Evolutionary conservation across 805 yeast genomes (phyloP), one percentile per base, ranked within the genome.

Genomic region (Saccharomyces cerevisiae): DNA sequence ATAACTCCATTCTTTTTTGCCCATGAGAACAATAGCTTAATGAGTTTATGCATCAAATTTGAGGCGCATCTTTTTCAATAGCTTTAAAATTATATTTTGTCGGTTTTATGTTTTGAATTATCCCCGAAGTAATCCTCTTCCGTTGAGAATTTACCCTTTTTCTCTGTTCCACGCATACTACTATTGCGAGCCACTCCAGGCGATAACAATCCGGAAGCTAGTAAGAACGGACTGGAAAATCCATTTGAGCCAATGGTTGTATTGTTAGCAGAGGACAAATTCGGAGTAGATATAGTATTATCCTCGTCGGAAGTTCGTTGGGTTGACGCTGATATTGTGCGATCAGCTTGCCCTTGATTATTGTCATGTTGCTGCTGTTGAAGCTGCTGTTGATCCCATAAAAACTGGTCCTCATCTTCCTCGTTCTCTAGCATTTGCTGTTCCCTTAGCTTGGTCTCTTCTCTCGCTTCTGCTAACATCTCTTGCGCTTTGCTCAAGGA

Each of bases 401-500:
- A 47, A 53, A 62, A 54, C 49, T 61, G 61, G 46, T 61, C 68
- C 50, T 66, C 71, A 51, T 67, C 69, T 22, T 63, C 63, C 27
- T 59, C 65, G 24, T 51, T 63, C 54, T 57, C 55, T 51, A 49
- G 36, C 28, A 74, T 48, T 51, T 78, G 64, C 63, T 78, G 67
- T 75, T 80, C 71, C 76, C 83, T 82, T 52, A 76, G 63, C 58
- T 77, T 79, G 0, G 87, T 83, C 58, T 81, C 88, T 63, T 85
- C 94, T 64, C 95, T 78, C 0, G 96, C 94, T 60, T 84, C 87
- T 2, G 88, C 84, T 62, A 89, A 75, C 69, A 94, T 70, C 63
- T 84, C 96, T 70, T 89, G 96, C 0, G 99, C 99, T 62, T 82
- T 84, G 49, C 83, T 81, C 58, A 94, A 74, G 10, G 96, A 84